phyloP scores from a whole-genome alignment of 2,329 filamentous ascomycete species.

The Teratosphaeria gauchensis region DNA sequence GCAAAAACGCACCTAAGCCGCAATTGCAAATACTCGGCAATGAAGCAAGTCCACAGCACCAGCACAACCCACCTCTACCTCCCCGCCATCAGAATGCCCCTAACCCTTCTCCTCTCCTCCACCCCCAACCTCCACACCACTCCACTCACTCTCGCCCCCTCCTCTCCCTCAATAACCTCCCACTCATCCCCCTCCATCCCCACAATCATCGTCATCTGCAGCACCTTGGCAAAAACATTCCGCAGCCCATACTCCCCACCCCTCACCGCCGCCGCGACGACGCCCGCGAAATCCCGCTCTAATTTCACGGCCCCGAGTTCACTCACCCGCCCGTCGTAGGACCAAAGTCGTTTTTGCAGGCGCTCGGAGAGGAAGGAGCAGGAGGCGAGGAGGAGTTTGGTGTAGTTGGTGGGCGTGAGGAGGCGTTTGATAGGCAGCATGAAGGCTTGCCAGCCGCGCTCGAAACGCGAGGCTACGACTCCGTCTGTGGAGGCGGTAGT shows the following conservation, averaged over 20 bases:
- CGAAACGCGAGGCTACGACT: constrained; percentile 68
- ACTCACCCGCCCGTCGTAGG: constrained; percentile 60
- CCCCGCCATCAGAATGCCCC: constrained; percentile 32
- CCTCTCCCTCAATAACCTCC: constrained; percentile 53
- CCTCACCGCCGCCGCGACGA: constrained; percentile 57
- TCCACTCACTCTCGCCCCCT: constrained; percentile 47
- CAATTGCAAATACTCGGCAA: too few relatives aligned
- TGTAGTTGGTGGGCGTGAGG: constrained; percentile 67
- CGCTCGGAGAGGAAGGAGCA: constrained; percentile 65
- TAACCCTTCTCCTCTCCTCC: constrained; percentile 64
- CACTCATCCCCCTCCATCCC: constrained; percentile 96
- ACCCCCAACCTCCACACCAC: constrained; percentile 62
- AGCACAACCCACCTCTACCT: too few relatives aligned
- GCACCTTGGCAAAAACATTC: constrained; percentile 65
- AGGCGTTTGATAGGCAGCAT: constrained; percentile 77
- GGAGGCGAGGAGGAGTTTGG: constrained; percentile 63
- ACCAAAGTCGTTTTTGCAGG: constrained; percentile 80
- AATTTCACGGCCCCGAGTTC: constrained; percentile 72
- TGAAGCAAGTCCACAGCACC: too few relatives aligned
- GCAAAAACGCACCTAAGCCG: too few relatives aligned
- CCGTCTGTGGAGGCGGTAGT: constrained; percentile 34
- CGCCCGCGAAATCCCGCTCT: constrained; percentile 71
- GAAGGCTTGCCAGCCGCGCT: constrained; percentile 73
- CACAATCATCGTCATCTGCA: constrained; percentile 74
- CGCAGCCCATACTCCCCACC: constrained; percentile 66